A percentile compares a stretch with the other conserved stretches of the same genome.
Conservation (phyloP, 352 stramenopile genomes). For the Globisporangium takayamanum region DNA sequence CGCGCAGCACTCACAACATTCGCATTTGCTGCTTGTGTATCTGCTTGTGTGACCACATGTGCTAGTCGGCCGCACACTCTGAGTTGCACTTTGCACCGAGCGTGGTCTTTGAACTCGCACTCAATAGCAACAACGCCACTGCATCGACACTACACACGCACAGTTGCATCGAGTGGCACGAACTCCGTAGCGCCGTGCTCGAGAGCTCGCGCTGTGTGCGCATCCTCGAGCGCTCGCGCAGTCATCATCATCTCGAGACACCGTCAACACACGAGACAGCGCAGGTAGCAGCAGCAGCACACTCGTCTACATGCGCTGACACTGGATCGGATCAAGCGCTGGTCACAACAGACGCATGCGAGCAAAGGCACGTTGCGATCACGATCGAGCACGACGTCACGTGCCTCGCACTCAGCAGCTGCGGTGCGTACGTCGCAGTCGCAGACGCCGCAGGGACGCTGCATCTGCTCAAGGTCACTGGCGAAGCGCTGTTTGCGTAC, state of each 20-base stretch:
- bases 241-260: background rate
- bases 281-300: no score
- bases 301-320: background rate
- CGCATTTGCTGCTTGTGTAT: no score
- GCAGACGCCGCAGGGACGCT: conserved; percentile 20
- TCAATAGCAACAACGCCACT: background rate
- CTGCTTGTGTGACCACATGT: no score
- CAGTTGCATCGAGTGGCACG: background rate
- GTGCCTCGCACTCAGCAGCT: conserved; percentile 29
- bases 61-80: no score
- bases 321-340: background rate
- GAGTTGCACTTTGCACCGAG: conserved; percentile 1
- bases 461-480: conserved; percentile 24
- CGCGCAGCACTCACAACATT: no score
- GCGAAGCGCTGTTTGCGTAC: conserved; percentile 18
- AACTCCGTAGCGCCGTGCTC: background rate
- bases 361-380: conserved; percentile 7
- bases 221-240: background rate
- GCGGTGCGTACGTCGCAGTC: conserved; percentile 26
- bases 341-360: background rate
- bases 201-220: background rate
- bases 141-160: background rate
- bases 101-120: background rate
- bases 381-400: conserved; percentile 9
- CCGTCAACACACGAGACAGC: no score